Evolutionary conservation across 2,329 filamentous ascomycete species (phyloP), one percentile per base, ranked within the genome.

Genomic region (Drechslerella coelobrocha): DNA sequence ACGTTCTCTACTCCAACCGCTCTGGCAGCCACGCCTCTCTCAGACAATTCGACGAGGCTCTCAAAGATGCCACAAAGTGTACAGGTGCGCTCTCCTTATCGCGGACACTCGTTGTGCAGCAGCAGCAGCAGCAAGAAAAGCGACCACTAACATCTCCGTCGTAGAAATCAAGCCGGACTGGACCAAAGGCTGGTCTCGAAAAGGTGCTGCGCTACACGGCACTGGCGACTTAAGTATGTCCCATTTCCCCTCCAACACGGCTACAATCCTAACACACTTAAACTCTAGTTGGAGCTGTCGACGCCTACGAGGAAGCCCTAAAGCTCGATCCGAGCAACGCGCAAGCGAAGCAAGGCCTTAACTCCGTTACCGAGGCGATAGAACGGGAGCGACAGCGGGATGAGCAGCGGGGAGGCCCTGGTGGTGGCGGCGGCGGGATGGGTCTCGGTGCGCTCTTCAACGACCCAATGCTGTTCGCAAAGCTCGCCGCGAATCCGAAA

Each of bases 171-270:
- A 99, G 84, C 89, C 93, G 10, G 94, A 97, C 83, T 99, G 94
- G 94, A 88, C 91, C 69, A 97, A 97, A 82, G 94, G 94, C 74
- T 97, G 91, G 89, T 89, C 90, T 68, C 88, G 94, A 72, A 97
- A 97, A 80, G 94, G 93, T 74, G 89, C 92, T 73, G 94, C 94
- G 61, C 84, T 92, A 31, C 94, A 96, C 79, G 94, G 94, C 48
- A 83, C 88, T 69, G 91, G 92, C 55, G 91, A 99, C 78, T 84
- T 97, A 21, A 76, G 84, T 86, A 82, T 73, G 82, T 78, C 31
- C 48, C 19, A 5, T 23, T 47, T 5, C 21, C 24, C 39, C 31
- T 4, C 27, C 12, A 24, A 14, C 21, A 23, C n/a, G 8, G 12
- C 31, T 52, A 8, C 8, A 53, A 3, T 19, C 12, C 23, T 27